Base-by-base conservation (phyloP, 2,329 filamentous ascomycete genomes). In the Rachicladosporium sp. region DNA sequence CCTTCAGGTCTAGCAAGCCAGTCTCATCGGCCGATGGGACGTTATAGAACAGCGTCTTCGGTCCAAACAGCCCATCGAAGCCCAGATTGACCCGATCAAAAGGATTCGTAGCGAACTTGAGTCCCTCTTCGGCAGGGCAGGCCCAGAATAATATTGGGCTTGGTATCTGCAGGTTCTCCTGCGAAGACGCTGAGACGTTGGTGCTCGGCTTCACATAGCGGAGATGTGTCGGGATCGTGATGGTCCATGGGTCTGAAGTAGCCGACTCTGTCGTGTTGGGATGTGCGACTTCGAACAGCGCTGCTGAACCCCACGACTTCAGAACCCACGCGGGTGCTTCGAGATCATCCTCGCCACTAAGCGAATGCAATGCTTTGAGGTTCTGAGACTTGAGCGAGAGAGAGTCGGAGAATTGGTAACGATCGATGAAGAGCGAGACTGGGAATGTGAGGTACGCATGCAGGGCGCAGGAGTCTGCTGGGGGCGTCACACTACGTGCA, bases 91-190 rank as follows among this genome's bases (percentile, higher is more conserved):
- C 66, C 4, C 84, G 70, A 58, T 95, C 88, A 59, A 96, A 96
- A 0, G 89, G 89, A 53, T 82, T 94, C 4, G 70, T 73, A 0
- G 73, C 61, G 61, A 89, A 83, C 51, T 83, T 80, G 1, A 70
- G 70, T 1, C 73, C 76, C 31, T 40, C 48, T 7, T 75, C 72
- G 0, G 79, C 74, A 6, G 73, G 69, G 55, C 89, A 96, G 1
- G 87, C 86, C 88, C 88, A 95, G 66, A 95, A 95, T 0, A 95
- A 73, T 0, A 76, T 73, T 0, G 89, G 89, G 65, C 82, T 88
- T 0, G 89, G 83, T 0, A 91, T 59, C n/a, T 76, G 64, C 1
- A 78, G 60, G 2, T 63, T 58, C 46, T 74, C 67, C 2, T 78
- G 78, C 2, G 68, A 36, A 0, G 50, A 31, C 6, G 58, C 36